A percentile compares a stretch with the other conserved stretches of the same genome.
These are phyloP conservation scores for Dendrostoma leiphaemia DNA, from an alignment of 2,329 filamentous ascomycete genomes.

Conservation along the genomic window DNA sequence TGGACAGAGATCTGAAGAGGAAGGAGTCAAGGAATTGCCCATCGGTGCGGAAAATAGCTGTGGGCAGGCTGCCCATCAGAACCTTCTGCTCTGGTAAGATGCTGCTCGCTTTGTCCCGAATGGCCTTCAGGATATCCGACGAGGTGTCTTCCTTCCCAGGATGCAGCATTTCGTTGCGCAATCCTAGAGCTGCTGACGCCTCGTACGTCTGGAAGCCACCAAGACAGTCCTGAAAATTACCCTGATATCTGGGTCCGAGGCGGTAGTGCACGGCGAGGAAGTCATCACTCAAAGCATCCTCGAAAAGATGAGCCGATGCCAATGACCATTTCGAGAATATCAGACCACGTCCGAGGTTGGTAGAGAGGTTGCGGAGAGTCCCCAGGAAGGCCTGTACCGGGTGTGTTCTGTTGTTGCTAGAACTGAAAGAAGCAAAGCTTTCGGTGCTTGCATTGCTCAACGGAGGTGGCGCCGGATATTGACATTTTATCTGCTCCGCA, in stretches of 20 bases:
- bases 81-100: constrained; percentile 81
- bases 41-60: constrained; percentile 77
- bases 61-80: constrained; percentile 78
- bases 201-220: constrained; percentile 96
- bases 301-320: constrained; percentile 84
- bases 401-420: constrained; percentile 53
- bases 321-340: constrained; percentile 83
- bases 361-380: constrained; percentile 84
- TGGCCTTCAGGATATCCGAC: constrained; percentile 88
- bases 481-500: constrained; percentile 84
- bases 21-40: constrained; percentile 76
- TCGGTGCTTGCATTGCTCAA: constrained; percentile 61
- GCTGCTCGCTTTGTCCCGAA: constrained; percentile 78
- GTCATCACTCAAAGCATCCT: constrained; percentile 86
- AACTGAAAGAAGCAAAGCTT: constrained; percentile 69
- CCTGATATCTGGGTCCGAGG: constrained; percentile 85
- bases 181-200: constrained; percentile 84
- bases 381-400: constrained; percentile 91
- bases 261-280: constrained; percentile 87
- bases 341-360: constrained; percentile 68
- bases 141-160: constrained; percentile 87
- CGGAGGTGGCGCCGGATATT: constrained; percentile 78
- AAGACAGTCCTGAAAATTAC: constrained; percentile 94
- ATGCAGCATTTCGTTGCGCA: constrained; percentile 88
- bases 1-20: constrained; percentile 73